phyloP scores from a whole-genome alignment of 371 early-diverging fungal genomes.

The Phascolomyces articulosus region DNA sequence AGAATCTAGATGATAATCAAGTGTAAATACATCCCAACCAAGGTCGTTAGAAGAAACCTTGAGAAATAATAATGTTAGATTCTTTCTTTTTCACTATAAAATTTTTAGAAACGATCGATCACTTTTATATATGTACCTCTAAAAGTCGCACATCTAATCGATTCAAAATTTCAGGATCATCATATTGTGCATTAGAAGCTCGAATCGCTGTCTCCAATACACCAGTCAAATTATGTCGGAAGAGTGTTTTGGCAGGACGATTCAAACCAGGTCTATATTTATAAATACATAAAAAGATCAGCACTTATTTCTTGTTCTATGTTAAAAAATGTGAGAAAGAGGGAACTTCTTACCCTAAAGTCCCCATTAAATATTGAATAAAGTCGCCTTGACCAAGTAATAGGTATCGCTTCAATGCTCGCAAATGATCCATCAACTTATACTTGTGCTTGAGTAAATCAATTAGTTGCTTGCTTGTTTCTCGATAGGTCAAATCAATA shows the following conservation, averaged over 20 bases:
- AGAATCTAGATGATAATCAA: constrained; percentile 83
- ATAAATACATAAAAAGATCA: not conserved
- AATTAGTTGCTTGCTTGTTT: constrained; percentile 74
- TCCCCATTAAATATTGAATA: constrained; percentile 86
- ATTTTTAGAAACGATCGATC: too few species aligned
- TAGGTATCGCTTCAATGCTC: constrained; percentile 88
- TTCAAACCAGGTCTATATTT: constrained; percentile 56
- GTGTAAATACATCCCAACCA: constrained; percentile 93
- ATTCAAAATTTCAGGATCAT: constrained; percentile 76
- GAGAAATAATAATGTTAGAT: not conserved
- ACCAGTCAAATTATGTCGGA: constrained; percentile 89
- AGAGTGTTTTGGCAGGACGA: constrained; percentile 77
- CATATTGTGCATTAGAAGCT: constrained; percentile 90
- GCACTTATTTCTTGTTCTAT: too few species aligned
- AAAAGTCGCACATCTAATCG: constrained; percentile 80
- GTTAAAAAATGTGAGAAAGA: not conserved
- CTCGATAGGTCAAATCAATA: constrained; percentile 74
- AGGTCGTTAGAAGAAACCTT: constrained; percentile 71
- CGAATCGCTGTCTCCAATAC: constrained; percentile 86
- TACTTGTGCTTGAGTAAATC: constrained; percentile 75
- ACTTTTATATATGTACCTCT: too few species aligned
- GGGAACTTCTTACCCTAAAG: constrained; percentile 62
- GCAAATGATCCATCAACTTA: constrained; percentile 83
- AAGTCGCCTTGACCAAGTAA: constrained; percentile 96
- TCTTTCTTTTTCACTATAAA: not conserved